These are phyloP conservation scores for Stramenopiles sp. DNA, from an alignment of 352 stramenopile genomes.

Conservation along the genomic window DNA sequence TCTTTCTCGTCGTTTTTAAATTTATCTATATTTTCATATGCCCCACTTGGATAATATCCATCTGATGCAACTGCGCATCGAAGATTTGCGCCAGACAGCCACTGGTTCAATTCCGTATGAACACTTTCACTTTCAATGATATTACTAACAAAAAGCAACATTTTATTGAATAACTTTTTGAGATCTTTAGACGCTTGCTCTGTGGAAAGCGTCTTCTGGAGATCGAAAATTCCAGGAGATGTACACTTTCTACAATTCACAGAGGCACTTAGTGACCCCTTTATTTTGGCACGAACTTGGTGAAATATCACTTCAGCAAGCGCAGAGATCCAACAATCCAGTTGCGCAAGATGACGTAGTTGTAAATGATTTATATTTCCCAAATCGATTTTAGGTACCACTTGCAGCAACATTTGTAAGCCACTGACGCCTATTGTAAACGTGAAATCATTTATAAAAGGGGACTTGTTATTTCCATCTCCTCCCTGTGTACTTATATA, in stretches of 20 bases:
- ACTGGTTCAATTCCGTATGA: neutral
- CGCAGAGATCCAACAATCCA: neutral
- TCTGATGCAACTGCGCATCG: neutral
- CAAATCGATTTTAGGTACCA: neutral
- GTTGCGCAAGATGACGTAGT: neutral
- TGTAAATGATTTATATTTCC: neutral
- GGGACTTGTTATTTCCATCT: neutral
- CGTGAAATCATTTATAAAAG: neutral
- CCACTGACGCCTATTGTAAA: neutral
- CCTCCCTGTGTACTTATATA: neutral
- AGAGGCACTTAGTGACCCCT: neutral
- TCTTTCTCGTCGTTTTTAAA: neutral
- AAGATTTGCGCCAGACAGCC: neutral
- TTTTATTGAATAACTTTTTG: neutral
- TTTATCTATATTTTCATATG: neutral
- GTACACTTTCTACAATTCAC: neutral
- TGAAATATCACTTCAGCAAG: neutral
- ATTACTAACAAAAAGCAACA: neutral
- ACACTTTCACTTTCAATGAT: neutral
- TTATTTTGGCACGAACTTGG: neutral
- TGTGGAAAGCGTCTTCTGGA: neutral
- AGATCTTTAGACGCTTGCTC: neutral
- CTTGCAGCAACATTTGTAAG: neutral
- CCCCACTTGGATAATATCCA: neutral
- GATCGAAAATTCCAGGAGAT: neutral